Base-by-base conservation (phyloP, 768 basidiomycete species). In the Cantharellus anzutake region DNA sequence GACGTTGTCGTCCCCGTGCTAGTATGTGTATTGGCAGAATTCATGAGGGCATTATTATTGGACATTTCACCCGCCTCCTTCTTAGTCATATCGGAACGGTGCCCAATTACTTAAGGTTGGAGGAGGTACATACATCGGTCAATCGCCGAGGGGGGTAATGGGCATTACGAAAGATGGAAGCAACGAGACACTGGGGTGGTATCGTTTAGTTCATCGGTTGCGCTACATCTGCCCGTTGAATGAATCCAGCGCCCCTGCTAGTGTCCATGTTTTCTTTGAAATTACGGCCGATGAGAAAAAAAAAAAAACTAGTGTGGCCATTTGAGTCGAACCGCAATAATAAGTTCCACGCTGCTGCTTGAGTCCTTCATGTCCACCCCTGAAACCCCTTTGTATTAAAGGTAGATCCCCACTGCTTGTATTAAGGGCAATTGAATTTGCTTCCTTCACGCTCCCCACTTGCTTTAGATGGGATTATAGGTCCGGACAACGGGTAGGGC, bases 21-120 rank as follows among this genome's bases (percentile, higher is more conserved):
- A n/a, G n/a, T n/a, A n/a, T n/a, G n/a, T n/a, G n/a, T n/a, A n/a
- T n/a, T n/a, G n/a, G n/a, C n/a, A n/a, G n/a, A 59, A 73, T 81
- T 57, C 68, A 79, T 39, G 79, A 78, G 3, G 73, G 80, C 63
- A 80, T 80, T 20, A 75, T 82, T 3, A 81, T 80, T 0, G 80
- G 80, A 3, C 7, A 55, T 11, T 37, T 7, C 35, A 7, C 7
- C 38, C 52, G 7, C 35, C 35, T 37, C 35, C 52, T 7, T 7
- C 7, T 7, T 55, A 7, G 11, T 37, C 5, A 14, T 7, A 37
- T 55, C 52, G 11, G 7, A 37, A 5, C 35, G 52, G 7, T 5
- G 7, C 35, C 52, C 52, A 37, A 7, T 7, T 55, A 37, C 11
- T 14, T 7, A 7, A 55, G 70, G 70, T 20, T 68, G 67, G 69